These are phyloP conservation scores for Piromyces finnis DNA, from an alignment of 192 early-diverging fungal genomes.

Conservation along the genomic window DNA sequence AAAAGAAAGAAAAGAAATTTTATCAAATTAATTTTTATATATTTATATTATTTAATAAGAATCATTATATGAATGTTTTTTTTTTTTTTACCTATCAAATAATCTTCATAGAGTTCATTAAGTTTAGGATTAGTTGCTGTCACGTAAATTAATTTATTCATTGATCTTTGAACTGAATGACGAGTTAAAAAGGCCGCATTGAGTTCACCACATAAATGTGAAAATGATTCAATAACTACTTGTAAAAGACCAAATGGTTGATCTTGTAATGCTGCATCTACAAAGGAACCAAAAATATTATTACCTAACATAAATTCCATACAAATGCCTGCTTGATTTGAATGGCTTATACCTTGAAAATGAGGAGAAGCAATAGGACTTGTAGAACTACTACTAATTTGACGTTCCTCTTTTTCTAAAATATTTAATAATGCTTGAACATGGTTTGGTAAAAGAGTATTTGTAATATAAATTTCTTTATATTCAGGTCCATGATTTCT, in stretches of 20 bases:
- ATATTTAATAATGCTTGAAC: neutral
- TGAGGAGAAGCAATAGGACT: neutral
- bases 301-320: neutral
- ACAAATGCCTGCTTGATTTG: neutral
- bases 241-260: neutral
- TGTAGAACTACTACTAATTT: neutral
- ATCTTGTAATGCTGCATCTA: neutral
- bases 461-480: neutral
- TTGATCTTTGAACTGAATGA: neutral
- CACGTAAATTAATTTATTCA: neutral
- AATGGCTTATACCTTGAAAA: neutral
- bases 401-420: neutral
- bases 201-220: neutral
- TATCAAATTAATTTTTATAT: no score
- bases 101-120: neutral
- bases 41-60: no score
- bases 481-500: neutral
- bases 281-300: neutral
- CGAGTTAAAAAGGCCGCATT: neutral
- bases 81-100: neutral
- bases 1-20: no score
- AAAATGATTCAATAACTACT: neutral
- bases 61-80: no score
- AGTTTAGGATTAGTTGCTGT: neutral
- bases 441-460: neutral